Conservation (phyloP, 2,329 filamentous ascomycete genomes). For the Elsinoe necatrix region DNA sequence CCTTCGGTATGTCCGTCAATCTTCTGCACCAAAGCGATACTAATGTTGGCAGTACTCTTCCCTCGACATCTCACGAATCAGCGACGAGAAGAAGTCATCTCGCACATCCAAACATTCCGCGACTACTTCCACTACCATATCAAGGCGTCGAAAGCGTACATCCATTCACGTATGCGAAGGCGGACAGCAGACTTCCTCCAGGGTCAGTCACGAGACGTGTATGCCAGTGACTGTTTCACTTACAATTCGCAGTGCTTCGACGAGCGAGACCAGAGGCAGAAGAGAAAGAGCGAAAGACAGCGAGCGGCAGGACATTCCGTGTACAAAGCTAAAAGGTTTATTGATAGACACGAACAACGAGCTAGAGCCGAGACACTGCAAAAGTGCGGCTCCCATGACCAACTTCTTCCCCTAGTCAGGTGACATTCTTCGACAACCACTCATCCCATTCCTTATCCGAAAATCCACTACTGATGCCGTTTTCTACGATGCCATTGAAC, state of each 20-base stretch:
- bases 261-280: slow-evolving; percentile 90
- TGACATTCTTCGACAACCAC: slow-evolving; percentile 62
- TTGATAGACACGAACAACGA: slow-evolving; percentile 3
- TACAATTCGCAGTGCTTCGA: slow-evolving; percentile 64
- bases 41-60: slow-evolving; percentile 63
- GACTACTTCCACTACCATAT: slow-evolving; percentile 99
- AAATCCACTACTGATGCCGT: slow-evolving; percentile 71
- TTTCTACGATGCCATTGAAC: slow-evolving; percentile 73
- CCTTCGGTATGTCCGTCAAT: slow-evolving; percentile 64
- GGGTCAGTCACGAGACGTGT: slow-evolving; percentile 48
- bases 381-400: background rate
- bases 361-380: background rate
- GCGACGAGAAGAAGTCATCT: slow-evolving; percentile 89
- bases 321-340: slow-evolving; percentile 41
- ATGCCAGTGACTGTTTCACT: background rate
- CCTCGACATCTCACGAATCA: slow-evolving; percentile 87
- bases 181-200: slow-evolving; percentile 97
- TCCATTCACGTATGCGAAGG: slow-evolving; percentile 96
- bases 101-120: slow-evolving; percentile 98
- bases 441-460: slow-evolving; percentile 73
- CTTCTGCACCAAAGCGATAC: slow-evolving; percentile 17
- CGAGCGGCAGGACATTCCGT: slow-evolving; percentile 86
- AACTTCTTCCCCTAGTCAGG: slow-evolving; percentile 32
- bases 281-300: slow-evolving; percentile 96
- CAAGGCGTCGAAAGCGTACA: slow-evolving; percentile 98